phyloP scores from a whole-genome alignment of 2,329 filamentous ascomycete species.

The Blastomyces silverae region DNA sequence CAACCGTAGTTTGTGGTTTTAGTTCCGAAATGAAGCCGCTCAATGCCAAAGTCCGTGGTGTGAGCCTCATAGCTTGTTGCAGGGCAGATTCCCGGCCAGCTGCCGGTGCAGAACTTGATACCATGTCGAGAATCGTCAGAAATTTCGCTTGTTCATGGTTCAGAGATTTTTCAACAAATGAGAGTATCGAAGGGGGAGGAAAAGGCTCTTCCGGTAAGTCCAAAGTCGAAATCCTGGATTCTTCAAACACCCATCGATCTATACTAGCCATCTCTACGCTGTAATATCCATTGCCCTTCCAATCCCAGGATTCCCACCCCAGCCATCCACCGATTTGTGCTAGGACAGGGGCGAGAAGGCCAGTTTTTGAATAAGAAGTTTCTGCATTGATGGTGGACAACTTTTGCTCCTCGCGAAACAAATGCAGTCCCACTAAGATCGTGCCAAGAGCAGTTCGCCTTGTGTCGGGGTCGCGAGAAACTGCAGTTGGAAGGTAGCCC shows the following conservation, averaged over 20 bases:
- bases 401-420: constrained; percentile 85
- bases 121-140: constrained; percentile 46
- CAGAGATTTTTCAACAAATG: constrained; percentile 46
- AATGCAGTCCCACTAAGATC: constrained; percentile 67
- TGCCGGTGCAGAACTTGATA: constrained; percentile 31
- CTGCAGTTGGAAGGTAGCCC: constrained; percentile 61
- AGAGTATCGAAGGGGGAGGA: constrained; percentile 53
- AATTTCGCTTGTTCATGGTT: constrained; percentile 37
- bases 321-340: constrained; percentile 79
- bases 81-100: constrained; percentile 30
- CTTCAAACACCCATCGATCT: constrained; percentile 52
- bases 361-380: constrained; percentile 39
- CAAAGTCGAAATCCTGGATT: constrained; percentile 41
- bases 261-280: constrained; percentile 54
- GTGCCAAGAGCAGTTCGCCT: constrained; percentile 60
- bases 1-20: constrained; percentile 43
- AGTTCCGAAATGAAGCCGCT: constrained; percentile 59
- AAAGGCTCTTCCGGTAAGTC: constrained; percentile 47
- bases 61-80: constrained; percentile 37
- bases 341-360: constrained; percentile 63
- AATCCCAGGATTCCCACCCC: constrained; percentile 60
- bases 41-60: constrained; percentile 65
- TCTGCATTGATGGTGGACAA: constrained; percentile 58
- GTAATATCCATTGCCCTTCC: constrained; percentile 49
- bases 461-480: constrained; percentile 48